Evolutionary conservation across 148 eudicot species (phyloP), one percentile per base, ranked within the genome.

Genomic region (Vaccinium darrowii): DNA sequence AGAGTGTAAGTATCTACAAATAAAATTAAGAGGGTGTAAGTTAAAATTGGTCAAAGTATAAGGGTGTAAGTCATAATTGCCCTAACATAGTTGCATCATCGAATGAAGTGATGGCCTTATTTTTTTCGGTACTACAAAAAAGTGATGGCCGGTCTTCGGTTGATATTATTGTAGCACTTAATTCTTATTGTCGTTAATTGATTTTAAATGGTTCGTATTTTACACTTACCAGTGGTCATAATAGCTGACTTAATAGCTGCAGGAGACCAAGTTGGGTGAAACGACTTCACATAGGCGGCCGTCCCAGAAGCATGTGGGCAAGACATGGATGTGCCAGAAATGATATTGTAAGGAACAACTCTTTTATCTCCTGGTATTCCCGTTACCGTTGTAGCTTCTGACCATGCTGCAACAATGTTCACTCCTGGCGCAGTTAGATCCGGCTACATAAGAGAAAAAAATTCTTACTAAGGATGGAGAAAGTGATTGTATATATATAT

Each of bases 301-400:
- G 88, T 92, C 8, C 91, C 95, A 10, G 91, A 52, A 49, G 87
- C 94, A 65, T 94, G 98, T 15, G 94, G 94, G 80, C 93, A 91
- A 73, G 95, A 80, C 98, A 94, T 94, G 3, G 98, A 94, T 21
- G 98, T 94, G 3, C 98, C 94, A 0, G 94, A 91, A 8, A 85
- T 76, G 7, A 92, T 86, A 78, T 84, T 85, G 76, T 30, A 91
- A 8, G 80, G 67, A 21, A 88, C 92, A 0, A 81, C 84, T 52
- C 92, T 83, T 1, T 47, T 82, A 84, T 92, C 96, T 74, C 84
- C 89, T 0, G 25, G 15, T 23, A 15, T 1, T 8, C 89, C 92
- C 4, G 88, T 81, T 8, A 84, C 84, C 2, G 87, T 81, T 8
- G 91, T 81, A 21, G 63, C 90, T 57, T 65, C 50, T 4, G 92